Base-by-base conservation (phyloP, 2,329 filamentous ascomycete species). In the Tolypocladium guangdongense region DNA sequence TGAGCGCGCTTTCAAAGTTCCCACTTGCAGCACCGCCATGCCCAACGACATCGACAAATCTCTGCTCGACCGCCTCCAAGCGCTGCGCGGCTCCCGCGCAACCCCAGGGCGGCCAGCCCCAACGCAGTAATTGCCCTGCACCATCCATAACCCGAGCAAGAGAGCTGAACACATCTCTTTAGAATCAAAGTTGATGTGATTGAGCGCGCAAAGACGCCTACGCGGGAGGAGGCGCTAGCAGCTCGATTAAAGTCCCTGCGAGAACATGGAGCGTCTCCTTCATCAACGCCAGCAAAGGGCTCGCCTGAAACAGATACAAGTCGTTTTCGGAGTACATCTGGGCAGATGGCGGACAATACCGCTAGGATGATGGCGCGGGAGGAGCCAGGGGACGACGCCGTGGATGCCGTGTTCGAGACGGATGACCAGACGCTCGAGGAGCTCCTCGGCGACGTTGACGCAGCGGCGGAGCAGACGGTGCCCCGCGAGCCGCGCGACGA, bases 401-500 rank as follows among this genome's bases (percentile, higher is more conserved):
- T 66, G 4, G 69, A 71, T 0, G 59, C 67, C 2, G 60, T 76
- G 20, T 68, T 76, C 32, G 65, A 71, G 37, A 76, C 74, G 2
- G 77, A 80, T 57, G 77, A 81, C n/a, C 67, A 73, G 48, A 76
- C 73, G 1, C 66, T 81, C 0, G 72, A 81, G 52, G 77, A 80
- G 55, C 68, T 82, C 11, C 68, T 82, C 2, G 70, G 68, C 2
- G 71, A 74, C 32, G 67, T 77, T 1, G 64, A 64, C 36, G 60
- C 67, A 0, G 68, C 72, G 12, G 66, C 71, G 24, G 56, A 54
- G 0, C 57, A 55, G 33, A 53, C 20, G 12, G 22, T 10, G 18
- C 45, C 53, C 8, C 7, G 7, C 1, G 62, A 63, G 33, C 60
- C 67, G 1, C 61, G 63, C 32, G 65, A 68, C 16, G 66, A 65